Evolutionary conservation across 768 basidiomycete genomes (phyloP).

Genomic region (Leccinellum albellum): DNA sequence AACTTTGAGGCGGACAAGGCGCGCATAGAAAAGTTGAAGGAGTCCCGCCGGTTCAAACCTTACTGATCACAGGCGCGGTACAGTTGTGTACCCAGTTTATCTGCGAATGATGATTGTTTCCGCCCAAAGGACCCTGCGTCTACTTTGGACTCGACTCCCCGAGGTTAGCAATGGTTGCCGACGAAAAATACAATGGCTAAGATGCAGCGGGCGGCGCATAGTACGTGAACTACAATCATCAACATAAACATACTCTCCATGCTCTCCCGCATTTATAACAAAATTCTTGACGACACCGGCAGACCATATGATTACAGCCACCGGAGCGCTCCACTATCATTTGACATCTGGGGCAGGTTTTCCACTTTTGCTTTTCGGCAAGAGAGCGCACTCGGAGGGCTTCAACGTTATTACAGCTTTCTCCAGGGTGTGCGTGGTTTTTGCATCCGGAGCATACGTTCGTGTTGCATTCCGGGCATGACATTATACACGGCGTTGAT

Average conservation of each 20-base stretch:
- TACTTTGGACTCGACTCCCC: not conserved
- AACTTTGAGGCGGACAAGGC: constrained; percentile 89
- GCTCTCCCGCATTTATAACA: constrained; percentile 21
- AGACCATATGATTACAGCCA: constrained; percentile 61
- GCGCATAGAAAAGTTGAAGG: constrained; percentile 44
- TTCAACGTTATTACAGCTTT: constrained; percentile 38
- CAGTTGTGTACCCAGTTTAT: not conserved
- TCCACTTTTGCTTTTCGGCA: constrained; percentile 48
- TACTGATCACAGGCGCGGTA: constrained; percentile 48
- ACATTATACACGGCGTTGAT: constrained; percentile 14
- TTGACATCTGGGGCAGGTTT: constrained; percentile 57
- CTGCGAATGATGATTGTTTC: not conserved
- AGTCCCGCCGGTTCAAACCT: constrained; percentile 79
- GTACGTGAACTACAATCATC: not conserved
- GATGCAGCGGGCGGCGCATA: not conserved
- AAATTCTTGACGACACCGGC: constrained; percentile 38
- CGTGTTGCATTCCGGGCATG: constrained; percentile 40
- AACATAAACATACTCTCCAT: constrained; percentile 8
- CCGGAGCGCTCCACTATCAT: constrained; percentile 49
- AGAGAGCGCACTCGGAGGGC: constrained; percentile 43
- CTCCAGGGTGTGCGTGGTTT: constrained; percentile 36
- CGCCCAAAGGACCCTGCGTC: not conserved
- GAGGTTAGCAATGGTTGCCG: not conserved
- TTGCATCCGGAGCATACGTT: constrained; percentile 50
- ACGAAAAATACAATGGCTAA: not conserved